Conservation (phyloP, 1,284 basidiomycete genomes). For the Ustilago hordei region DNA sequence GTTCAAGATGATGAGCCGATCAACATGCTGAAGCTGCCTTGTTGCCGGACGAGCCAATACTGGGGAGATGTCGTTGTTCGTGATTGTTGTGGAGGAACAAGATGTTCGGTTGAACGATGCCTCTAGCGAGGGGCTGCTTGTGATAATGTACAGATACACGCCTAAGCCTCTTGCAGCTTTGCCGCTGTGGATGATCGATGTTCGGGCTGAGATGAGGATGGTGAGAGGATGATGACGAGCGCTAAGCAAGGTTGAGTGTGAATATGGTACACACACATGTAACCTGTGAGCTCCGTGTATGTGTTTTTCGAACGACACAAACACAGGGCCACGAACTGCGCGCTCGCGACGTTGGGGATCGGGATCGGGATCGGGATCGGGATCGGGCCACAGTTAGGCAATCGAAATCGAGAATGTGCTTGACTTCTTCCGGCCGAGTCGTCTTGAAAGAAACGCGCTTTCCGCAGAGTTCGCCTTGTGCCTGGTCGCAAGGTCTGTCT, state of each 20-base stretch:
- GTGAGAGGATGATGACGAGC: background rate
- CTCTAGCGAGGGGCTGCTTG: background rate
- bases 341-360: constrained; percentile 29
- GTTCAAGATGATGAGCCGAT: background rate
- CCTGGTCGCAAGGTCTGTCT: constrained; percentile 11
- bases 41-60: background rate
- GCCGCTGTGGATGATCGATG: background rate
- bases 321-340: constrained; percentile 17
- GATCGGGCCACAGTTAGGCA: constrained; percentile 2
- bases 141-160: background rate
- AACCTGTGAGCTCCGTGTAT: constrained; percentile 9
- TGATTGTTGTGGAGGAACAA: background rate
- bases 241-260: background rate
- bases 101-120: background rate
- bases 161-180: background rate
- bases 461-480: background rate
- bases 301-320: constrained; percentile 10
- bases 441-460: background rate
- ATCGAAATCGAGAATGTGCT: background rate
- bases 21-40: constrained; percentile 5
- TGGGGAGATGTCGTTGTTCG: background rate
- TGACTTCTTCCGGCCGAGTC: constrained; percentile 14
- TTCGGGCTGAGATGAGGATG: background rate
- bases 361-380: constrained; percentile 18
- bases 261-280: background rate